Percentiles rank a stretch among this genome's conserved stretches.
Evolutionary conservation across 192 early-diverging fungal genomes (phyloP).

Genomic region (Borealophlyctis nickersoniae): DNA sequence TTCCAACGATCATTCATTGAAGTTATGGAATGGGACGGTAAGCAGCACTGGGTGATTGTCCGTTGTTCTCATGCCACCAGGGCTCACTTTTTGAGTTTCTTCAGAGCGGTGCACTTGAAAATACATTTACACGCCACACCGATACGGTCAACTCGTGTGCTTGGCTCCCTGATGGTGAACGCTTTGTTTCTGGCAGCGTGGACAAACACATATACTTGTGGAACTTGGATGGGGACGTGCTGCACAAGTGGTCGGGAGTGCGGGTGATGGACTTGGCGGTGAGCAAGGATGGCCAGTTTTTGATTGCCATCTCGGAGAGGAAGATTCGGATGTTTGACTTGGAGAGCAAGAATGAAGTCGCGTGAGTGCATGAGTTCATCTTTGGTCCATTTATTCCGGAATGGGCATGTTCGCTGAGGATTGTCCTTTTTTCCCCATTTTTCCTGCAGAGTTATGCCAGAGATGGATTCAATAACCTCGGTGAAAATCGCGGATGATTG

Average conservation of each 20-base stretch:
- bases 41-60: neutral
- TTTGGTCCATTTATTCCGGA: neutral
- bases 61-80: no score
- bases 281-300: constrained; percentile 49
- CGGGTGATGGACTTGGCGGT: constrained; percentile 67
- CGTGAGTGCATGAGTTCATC: constrained; percentile 11
- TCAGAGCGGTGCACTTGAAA: constrained; percentile 57
- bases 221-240: constrained; percentile 55
- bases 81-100: no score
- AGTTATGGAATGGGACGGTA: constrained; percentile 74
- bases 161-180: constrained; percentile 82
- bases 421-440: neutral
- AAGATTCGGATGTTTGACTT: constrained; percentile 66
- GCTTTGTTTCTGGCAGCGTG: constrained; percentile 81
- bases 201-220: constrained; percentile 78
- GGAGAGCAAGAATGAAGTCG: constrained; percentile 42
- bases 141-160: constrained; percentile 79
- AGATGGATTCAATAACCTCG: constrained; percentile 62
- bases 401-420: neutral
- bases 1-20: constrained; percentile 75
- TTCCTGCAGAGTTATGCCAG: constrained; percentile 33
- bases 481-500: constrained; percentile 60
- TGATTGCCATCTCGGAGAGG: constrained; percentile 68
- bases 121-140: constrained; percentile 64
- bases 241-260: constrained; percentile 59